Evolutionary conservation across 2,329 filamentous ascomycete species (phyloP), one percentile per base, ranked within the genome.

Genomic region (Alternaria sp.): DNA sequence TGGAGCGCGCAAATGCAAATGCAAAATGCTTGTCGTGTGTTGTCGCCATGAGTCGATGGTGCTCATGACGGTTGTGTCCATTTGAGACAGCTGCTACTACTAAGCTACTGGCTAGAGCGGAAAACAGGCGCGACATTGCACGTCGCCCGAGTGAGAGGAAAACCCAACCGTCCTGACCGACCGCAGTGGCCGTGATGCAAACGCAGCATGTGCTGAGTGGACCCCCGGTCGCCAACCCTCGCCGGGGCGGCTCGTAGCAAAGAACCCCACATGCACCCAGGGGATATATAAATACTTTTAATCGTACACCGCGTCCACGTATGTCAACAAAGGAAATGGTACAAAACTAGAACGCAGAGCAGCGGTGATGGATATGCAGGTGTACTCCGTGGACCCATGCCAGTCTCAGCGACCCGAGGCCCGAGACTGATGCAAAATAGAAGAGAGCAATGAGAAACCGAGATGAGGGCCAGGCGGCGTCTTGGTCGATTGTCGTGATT

Each of bases 241-340:
- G 62, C 65, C 63, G 60, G 60, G 55, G 60, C 58, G 60, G 58
- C 58, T 60, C 51, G 60, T 56, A 55, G 61, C 57, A 61, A 55
- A 63, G 44, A 58, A 58, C 46, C 53, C 42, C 28, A 36, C 9
- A 46, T 55, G 44, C 28, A 67, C 46, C 50, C 56, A 63, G 37
- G 57, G 61, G 58, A 69, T 62, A 70, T 67, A 70, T 61, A 62
- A 61, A 67, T 72, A 63, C 70, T 72, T 72, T 72, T 72, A 65
- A 64, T 71, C 63, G 62, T 72, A 72, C 70, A 72, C 65, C 61
- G 62, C 62, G 41, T 56, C 56, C 52, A 54, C 51, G 41, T 54
- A 60, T 55, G 61, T 53, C 51, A 46, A 67, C 61, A 64, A 54
- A 66, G 63, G 64, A 66, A 60, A 67, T 56, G 57, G 54, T 71